A percentile compares a stretch with the other conserved stretches of the same genome.
These are phyloP conservation scores for Calendula officinalis DNA, from an alignment of 129 eudicot species.

Conservation along the genomic window DNA sequence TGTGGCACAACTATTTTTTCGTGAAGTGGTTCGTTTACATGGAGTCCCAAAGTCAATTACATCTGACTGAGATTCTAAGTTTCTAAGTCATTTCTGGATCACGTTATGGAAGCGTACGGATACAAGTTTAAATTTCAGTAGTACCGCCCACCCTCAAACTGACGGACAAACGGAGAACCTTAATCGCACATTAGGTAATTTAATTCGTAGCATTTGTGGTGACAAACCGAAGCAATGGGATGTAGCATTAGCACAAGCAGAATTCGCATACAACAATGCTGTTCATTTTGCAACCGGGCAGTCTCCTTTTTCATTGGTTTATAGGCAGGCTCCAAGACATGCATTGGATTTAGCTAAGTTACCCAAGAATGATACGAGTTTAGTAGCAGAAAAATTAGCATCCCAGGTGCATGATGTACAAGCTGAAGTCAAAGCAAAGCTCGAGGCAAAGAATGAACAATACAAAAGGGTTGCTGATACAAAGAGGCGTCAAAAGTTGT, in stretches of 20 bases:
- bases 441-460: neutral
- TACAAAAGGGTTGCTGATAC: neutral
- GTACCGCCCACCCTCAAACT: neutral
- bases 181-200: neutral
- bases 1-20: neutral
- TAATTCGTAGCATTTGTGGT: neutral
- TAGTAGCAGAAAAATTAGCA: neutral
- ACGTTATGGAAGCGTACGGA: neutral
- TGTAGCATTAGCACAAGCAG: neutral
- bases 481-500: neutral
- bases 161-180: neutral
- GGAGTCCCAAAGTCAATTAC: neutral
- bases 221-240: neutral
- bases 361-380: neutral
- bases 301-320: neutral
- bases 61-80: neutral
- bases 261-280: neutral
- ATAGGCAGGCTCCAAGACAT: neutral
- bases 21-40: neutral
- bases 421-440: neutral
- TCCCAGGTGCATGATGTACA: neutral
- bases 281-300: neutral
- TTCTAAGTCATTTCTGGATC: neutral
- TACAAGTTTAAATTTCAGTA: neutral
- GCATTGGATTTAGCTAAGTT: neutral